Conservation (phyloP, 352 stramenopile species). For the Globisporangium ultimum region DNA sequence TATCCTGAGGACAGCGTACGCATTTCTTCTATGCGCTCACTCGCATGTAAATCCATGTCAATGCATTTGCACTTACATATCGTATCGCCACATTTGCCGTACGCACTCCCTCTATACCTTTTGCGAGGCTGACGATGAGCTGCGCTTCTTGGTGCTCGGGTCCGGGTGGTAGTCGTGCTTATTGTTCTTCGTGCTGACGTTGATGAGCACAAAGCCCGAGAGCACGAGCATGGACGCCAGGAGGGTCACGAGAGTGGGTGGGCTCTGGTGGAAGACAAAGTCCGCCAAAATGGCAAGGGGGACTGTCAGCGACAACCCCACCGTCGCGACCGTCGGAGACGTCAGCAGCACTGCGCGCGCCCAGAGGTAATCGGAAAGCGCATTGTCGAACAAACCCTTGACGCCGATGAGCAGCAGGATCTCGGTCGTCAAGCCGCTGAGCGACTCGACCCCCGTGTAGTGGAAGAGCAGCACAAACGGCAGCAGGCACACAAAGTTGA, state of each 20-base stretch:
- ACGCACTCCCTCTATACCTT: neutral
- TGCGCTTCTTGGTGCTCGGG: conserved; percentile 21
- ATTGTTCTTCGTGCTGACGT: conserved; percentile 52
- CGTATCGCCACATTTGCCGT: no score
- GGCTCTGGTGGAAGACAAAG: conserved; percentile 56
- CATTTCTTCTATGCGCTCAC: no score
- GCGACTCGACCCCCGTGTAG: conserved; percentile 63
- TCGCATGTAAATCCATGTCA: no score
- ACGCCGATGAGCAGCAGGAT: conserved; percentile 85
- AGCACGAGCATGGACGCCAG: conserved; percentile 70
- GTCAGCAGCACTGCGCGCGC: conserved; percentile 93
- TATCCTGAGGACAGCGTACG: no score
- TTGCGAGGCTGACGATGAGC: conserved; percentile 1
- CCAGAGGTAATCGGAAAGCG: conserved; percentile 96
- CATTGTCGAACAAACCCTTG: conserved; percentile 94
- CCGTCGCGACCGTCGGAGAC: conserved; percentile 94
- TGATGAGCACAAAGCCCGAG: conserved; percentile 69
- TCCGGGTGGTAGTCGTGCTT: conserved; percentile 52
- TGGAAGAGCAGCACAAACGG: conserved; percentile 66
- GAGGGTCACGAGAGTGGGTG: conserved; percentile 44
- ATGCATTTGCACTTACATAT: no score
- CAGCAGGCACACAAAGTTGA: conserved; percentile 81
- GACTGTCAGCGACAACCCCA: conserved; percentile 96
- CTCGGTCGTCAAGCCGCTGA: conserved; percentile 57
- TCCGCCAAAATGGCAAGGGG: conserved; percentile 94